Conservation (phyloP, 345 rosid genomes). For the Sonneratia caseolaris region DNA sequence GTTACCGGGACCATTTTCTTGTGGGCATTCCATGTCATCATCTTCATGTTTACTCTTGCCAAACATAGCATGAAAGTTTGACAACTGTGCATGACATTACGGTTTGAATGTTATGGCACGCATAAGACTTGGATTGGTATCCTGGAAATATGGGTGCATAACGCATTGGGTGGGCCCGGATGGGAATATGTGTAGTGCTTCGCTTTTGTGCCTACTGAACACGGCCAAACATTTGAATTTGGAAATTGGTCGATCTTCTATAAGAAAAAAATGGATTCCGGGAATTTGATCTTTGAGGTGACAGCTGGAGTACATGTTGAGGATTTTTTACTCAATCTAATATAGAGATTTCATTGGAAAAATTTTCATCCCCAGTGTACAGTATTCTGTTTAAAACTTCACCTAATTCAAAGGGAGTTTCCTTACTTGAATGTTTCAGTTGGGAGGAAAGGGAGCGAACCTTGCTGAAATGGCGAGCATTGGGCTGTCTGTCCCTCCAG, state of each 20-base stretch:
- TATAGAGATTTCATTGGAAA: too few relatives aligned
- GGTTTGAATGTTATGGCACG: neutral
- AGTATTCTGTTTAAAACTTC: too few relatives aligned
- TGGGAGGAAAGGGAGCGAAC: conserved; percentile 98
- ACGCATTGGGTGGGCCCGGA: too few relatives aligned
- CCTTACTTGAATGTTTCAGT: conserved; percentile 24
- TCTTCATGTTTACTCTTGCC: neutral
- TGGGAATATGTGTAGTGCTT: too few relatives aligned
- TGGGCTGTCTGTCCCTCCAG: conserved; percentile 91
- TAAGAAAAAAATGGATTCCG: too few relatives aligned
- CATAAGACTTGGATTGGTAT: neutral
- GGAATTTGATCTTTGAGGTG: neutral
- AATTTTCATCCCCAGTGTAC: too few relatives aligned
- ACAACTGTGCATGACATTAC: neutral
- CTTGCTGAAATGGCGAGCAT: conserved; percentile 96
- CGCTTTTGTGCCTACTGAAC: too few relatives aligned
- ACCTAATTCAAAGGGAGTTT: neutral
- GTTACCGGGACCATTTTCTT: neutral
- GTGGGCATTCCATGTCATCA: neutral
- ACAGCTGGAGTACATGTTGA: neutral
- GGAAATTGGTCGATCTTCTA: too few relatives aligned
- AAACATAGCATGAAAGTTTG: too few relatives aligned
- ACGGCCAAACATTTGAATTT: too few relatives aligned
- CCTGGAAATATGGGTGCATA: too few relatives aligned
- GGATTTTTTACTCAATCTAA: too few relatives aligned